Evolutionary conservation across 805 yeast genomes (phyloP).

Genomic region (Sugiyamaella americana): DNA sequence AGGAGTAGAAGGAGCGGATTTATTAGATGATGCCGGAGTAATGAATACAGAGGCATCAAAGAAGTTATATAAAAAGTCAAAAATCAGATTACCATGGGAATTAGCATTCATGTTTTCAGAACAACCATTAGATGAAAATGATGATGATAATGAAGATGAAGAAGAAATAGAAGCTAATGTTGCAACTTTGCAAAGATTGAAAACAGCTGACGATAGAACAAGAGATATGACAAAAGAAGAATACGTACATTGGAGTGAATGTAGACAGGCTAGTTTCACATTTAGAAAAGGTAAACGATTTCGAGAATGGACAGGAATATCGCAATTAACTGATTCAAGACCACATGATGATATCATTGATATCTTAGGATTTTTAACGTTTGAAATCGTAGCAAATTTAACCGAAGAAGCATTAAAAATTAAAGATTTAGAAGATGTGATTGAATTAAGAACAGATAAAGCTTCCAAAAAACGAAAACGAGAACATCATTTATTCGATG

Average conservation of each 20-base stretch:
- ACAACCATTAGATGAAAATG: conserved; percentile 66
- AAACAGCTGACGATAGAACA: conserved; percentile 91
- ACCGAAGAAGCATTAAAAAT: conserved; percentile 88
- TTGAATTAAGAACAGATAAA: conserved; percentile 32
- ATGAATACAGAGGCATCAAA: conserved; percentile 34
- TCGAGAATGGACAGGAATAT: conserved; percentile 91
- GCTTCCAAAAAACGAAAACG: conserved; percentile 43
- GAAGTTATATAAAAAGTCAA: conserved; percentile 60
- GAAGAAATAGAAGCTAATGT: conserved; percentile 84
- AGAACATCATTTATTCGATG: conserved; percentile 65
- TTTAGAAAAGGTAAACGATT: conserved; percentile 91
- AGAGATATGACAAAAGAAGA: conserved; percentile 92
- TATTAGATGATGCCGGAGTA: conserved; percentile 43
- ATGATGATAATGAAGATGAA: conserved; percentile 66
- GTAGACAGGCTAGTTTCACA: conserved; percentile 95
- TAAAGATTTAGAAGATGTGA: conserved; percentile 58
- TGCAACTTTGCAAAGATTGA: conserved; percentile 82
- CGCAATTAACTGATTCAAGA: conserved; percentile 76
- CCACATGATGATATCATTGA: conserved; percentile 97
- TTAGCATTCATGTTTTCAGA: conserved; percentile 88
- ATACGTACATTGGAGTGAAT: conserved; percentile 98
- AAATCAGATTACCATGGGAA: conserved; percentile 91
- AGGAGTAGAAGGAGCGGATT: conserved; percentile 48
- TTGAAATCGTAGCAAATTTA: conserved; percentile 90
- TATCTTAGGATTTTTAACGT: conserved; percentile 88